A percentile compares a stretch with the other conserved stretches of the same genome.
Conservation (phyloP, 177 flowering plant species). For the Vitis hybrid region DNA sequence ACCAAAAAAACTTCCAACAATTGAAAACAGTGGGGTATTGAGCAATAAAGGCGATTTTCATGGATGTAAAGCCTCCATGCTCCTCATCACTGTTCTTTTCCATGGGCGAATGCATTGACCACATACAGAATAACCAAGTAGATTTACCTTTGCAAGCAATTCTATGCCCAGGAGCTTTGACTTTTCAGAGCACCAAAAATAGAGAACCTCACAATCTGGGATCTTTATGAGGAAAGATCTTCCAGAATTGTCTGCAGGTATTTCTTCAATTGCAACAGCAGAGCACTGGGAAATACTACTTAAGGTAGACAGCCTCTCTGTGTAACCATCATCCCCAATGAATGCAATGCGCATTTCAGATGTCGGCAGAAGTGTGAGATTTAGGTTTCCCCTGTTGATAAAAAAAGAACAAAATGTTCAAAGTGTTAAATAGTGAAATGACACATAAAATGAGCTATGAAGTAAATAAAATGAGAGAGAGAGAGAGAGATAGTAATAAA, state of each 20-base stretch:
- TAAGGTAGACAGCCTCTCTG: slow-evolving; percentile 65
- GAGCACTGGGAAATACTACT: slow-evolving; percentile 38
- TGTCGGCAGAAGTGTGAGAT: slow-evolving; percentile 73
- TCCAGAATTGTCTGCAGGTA: slow-evolving; percentile 73
- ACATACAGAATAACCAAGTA: neutral
- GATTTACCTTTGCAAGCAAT: slow-evolving; percentile 73
- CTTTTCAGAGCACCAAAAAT: slow-evolving; percentile 93
- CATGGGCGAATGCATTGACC: neutral
- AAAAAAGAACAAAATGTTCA: neutral
- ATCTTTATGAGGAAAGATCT: slow-evolving; percentile 69
- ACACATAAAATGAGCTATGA: neutral
- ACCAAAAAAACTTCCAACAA: too few relatives aligned
- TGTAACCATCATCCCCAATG: slow-evolving; percentile 75
- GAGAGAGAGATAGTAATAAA: neutral
- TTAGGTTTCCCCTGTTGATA: slow-evolving; percentile 61
- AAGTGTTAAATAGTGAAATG: neutral
- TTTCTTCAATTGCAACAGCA: slow-evolving; percentile 54
- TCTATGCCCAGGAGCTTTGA: slow-evolving; percentile 70
- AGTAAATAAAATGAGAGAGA: neutral
- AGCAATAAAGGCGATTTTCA: too few relatives aligned
- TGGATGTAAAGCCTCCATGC: neutral
- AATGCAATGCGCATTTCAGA: slow-evolving; percentile 84
- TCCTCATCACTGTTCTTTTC: neutral
- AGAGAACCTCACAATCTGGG: slow-evolving; percentile 38
- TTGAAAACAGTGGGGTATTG: too few relatives aligned